Evolutionary conservation across 768 basidiomycete species (phyloP), one percentile per base, ranked within the genome.

Genomic region (Boletus bicolor): DNA sequence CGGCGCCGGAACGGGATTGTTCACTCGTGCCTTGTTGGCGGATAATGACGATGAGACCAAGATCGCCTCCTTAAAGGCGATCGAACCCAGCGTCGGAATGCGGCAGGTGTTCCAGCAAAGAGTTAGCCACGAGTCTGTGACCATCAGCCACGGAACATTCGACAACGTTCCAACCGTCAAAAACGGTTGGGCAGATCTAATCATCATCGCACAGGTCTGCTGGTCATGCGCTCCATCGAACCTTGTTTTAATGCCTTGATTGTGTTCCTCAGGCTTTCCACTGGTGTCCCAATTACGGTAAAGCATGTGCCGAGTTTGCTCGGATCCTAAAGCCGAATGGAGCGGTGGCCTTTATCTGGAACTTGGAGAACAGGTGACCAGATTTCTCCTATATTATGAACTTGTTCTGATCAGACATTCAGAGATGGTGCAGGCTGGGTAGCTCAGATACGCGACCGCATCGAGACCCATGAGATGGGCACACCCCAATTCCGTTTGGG

Each of bases 61-160:
- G 54, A 75, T 93, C 46, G 74, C 73, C 30, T 70, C 77, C 44
- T 68, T 95, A 17, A 77, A 77, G 49, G 91, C 89, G 5, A 65
- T 94, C 34, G 95, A 98, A 69, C 95, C 95, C 15, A 89, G 88
- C 60, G 76, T 77, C 44, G 95, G 94, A 30, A 97, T 97, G 95
- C 79, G 94, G 50, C 74, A 78, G 4, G 75, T 80, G 2, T 97
- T 93, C 74, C 64, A 70, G 11, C 76, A 84, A 57, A 81, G 78
- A 15, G 72, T 86, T 6, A 48, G 61, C 8, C 84, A 90, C 62
- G 65, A 72, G n/a, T 77, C 82, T 4, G 80, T 84, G 15, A 73
- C 76, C 12, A 67, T 81, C 41, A 57, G 59, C n/a, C 80, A 90
- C 12, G 92, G 92, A 24, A 82, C 83, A 2, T 95, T 94, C 62